These are phyloP conservation scores for Clarireedia paspali DNA, from an alignment of 2,329 filamentous ascomycete species.

Conservation along the genomic window DNA sequence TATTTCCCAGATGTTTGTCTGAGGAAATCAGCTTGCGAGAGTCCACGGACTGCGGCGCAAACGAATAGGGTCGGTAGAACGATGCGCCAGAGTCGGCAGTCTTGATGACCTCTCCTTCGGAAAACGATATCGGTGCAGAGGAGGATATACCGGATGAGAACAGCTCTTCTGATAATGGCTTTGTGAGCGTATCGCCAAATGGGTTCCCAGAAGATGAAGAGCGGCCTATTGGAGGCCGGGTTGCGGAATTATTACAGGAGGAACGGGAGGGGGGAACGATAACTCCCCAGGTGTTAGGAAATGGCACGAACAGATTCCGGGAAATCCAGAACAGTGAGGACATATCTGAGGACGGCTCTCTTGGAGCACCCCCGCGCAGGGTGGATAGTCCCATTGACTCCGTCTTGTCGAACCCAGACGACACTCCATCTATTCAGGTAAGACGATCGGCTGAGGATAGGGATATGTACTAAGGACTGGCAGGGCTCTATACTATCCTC, in stretches of 20 bases:
- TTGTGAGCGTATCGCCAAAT: not conserved
- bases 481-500: constrained; percentile 57
- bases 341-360: constrained; percentile 45
- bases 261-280: constrained; percentile 19
- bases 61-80: constrained; percentile 19
- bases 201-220: constrained; percentile 14
- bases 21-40: constrained; percentile 15
- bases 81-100: constrained; percentile 27
- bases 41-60: constrained; percentile 24
- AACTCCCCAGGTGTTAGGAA: constrained; percentile 26
- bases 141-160: constrained; percentile 47
- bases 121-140: constrained; percentile 52
- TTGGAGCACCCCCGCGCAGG: constrained; percentile 45
- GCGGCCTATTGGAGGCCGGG: constrained; percentile 30
- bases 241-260: constrained; percentile 24
- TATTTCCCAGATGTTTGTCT: constrained; percentile 15
- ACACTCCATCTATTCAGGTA: constrained; percentile 78
- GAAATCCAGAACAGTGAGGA: constrained; percentile 34
- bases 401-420: constrained; percentile 66
- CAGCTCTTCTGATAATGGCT: constrained; percentile 32
- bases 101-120: constrained; percentile 64
- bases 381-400: constrained; percentile 63
- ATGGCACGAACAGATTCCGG: constrained; percentile 30
- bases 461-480: constrained; percentile 10
- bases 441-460: constrained; percentile 17